Evolutionary conservation across 768 basidiomycete species (phyloP).

Genomic region (Roridomyces roridus): DNA sequence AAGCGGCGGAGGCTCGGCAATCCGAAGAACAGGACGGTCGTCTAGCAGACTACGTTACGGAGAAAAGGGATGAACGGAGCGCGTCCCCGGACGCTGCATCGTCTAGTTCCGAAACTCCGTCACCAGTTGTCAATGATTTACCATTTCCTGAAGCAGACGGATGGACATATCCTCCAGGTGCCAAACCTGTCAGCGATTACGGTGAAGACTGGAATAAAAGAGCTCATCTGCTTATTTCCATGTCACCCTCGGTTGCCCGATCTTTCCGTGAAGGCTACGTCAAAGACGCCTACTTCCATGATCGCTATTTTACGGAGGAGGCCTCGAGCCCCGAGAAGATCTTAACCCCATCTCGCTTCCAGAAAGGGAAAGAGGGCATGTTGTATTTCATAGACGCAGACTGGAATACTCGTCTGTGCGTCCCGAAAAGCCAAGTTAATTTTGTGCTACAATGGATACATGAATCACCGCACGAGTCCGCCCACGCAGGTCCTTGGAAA

Average conservation of each 20-base stretch:
- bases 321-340: neutral
- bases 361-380: conserved; percentile 3
- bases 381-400: conserved; percentile 20
- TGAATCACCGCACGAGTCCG: conserved; percentile 5
- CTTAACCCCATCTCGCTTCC: conserved; percentile 10
- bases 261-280: neutral
- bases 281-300: neutral
- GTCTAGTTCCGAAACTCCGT: neutral
- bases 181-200: neutral
- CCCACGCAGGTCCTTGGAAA: neutral
- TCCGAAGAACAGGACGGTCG: neutral
- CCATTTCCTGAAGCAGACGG: neutral
- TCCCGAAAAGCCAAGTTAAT: conserved; percentile 24
- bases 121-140: neutral
- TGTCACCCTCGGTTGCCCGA: neutral
- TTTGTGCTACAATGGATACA: conserved; percentile 2
- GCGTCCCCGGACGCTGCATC: neutral
- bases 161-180: conserved; percentile 1
- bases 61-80: neutral
- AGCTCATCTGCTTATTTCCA: neutral
- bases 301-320: neutral
- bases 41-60: neutral
- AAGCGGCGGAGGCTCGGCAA: too few species aligned
- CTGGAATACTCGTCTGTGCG: conserved; percentile 10
- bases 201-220: neutral